Evolutionary conservation across 208 protist genomes (phyloP), one percentile per base, ranked within the genome.

Genomic region (Leishmania aethiopica): DNA sequence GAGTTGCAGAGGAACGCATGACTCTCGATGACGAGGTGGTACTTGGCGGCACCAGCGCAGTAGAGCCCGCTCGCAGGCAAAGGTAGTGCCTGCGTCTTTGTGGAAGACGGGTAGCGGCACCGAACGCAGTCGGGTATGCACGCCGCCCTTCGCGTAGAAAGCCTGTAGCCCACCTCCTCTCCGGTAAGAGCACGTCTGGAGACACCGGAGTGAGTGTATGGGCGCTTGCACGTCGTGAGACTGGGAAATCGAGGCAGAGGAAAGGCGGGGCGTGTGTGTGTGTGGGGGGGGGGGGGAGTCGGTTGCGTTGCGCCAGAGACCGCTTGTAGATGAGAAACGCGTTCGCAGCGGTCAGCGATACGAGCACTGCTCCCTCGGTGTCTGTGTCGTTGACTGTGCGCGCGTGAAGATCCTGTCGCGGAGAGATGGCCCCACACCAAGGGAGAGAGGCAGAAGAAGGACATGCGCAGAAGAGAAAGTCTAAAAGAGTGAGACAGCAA

Each of bases 1-100:
- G 47, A 32, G 62, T 8, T 37, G 73, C 32, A 32, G 83, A 86
- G 51, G 49, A 25, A 45, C 57, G 78, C 83, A 86, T 86, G n/a
- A n/a, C 42, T 47, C 10, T n/a, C 66, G 69, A 35, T 32, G 45
- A 73, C 10, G 25, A 35, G 25, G 42, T 35, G 40, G 5, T 13
- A 19, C 45, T 42, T 25, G 45, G 42, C 3, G 25, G 22, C 25
- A 19, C 37, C n/a, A 15, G 37, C 28, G 32, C 69, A 35, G 42
- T 51, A 51, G 28, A 73, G 10, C 19, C 42, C 19, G 6, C 69
- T 25, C 69, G 22, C 37, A 19, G 69, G 28, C 69, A n/a, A n/a
- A 51, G 69, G 17, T 19, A 73, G 69, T n/a, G 69, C 17, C 15
- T 25, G 69, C 66, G 66, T n/a, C 17, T 19, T 6, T 47, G 66